Conservation (phyloP, 2,329 filamentous ascomycete species). For the Chrysoporthe cubensis region DNA sequence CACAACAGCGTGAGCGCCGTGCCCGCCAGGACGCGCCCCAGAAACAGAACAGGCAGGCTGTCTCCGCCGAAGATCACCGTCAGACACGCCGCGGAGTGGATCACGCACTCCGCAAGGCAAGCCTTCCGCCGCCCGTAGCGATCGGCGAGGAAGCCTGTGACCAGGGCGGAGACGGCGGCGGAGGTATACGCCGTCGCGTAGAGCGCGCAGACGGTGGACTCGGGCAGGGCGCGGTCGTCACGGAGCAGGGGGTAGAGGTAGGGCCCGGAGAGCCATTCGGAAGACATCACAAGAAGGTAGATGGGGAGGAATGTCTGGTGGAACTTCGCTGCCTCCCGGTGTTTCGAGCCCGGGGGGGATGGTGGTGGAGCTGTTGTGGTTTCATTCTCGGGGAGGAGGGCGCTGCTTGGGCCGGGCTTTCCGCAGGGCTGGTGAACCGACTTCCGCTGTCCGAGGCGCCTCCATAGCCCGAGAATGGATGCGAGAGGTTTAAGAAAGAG, state of each 20-base stretch:
- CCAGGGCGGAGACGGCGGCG: slow-evolving; percentile 30
- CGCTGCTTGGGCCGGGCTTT: neutral
- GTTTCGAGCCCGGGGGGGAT: neutral
- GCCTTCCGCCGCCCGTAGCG: slow-evolving; percentile 29
- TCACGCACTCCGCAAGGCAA: slow-evolving; percentile 27
- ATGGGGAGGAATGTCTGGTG: slow-evolving; percentile 27
- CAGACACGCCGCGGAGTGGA: slow-evolving; percentile 28
- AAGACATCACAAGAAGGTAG: slow-evolving; percentile 31
- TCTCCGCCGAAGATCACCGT: slow-evolving; percentile 26
- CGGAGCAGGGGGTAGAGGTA: slow-evolving; percentile 31
- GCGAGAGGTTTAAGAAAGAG: slow-evolving; percentile 15
- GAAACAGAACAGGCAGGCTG: slow-evolving; percentile 26
- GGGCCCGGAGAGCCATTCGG: slow-evolving; percentile 29
- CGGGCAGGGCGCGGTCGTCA: slow-evolving; percentile 29
- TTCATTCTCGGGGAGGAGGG: neutral
- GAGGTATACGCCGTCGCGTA: slow-evolving; percentile 30
- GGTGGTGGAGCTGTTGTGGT: neutral
- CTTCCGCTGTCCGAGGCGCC: slow-evolving; percentile 4
- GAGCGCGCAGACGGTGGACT: slow-evolving; percentile 27
- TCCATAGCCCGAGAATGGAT: slow-evolving; percentile 14
- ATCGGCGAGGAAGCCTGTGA: slow-evolving; percentile 29
- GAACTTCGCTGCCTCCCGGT: slow-evolving; percentile 17
- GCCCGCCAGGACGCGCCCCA: slow-evolving; percentile 53
- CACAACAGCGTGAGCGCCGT: slow-evolving; percentile 58
- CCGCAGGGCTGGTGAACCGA: neutral